Evolutionary conservation across 129 eudicot genomes (phyloP).

Genomic region (Apium graveolens): DNA sequence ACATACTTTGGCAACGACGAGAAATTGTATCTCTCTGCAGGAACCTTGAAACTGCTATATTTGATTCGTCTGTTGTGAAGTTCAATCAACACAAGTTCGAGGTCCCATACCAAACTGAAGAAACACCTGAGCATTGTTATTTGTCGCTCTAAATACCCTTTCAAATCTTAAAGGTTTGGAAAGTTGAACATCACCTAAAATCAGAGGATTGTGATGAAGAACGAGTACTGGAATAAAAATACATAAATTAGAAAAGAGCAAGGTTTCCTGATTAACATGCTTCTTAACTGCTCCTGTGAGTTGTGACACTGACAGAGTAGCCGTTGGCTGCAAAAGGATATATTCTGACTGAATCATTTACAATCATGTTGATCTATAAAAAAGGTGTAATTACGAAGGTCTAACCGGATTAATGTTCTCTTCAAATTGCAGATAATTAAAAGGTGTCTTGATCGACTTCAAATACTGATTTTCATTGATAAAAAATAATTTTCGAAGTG

Average conservation of each 20-base stretch:
- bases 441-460: neutral
- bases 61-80: neutral
- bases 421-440: neutral
- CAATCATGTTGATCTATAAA: too few relatives aligned
- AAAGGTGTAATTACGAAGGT: too few relatives aligned
- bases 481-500: neutral
- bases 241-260: neutral
- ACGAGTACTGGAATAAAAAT: conserved; percentile 18
- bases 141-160: conserved; percentile 23
- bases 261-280: neutral
- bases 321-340: neutral
- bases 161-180: conserved; percentile 54
- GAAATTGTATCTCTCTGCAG: conserved; percentile 1
- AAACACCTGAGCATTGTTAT: neutral
- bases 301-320: neutral
- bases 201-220: conserved; percentile 41
- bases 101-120: neutral
- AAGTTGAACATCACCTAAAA: conserved; percentile 56
- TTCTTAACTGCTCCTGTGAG: neutral
- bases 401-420: too few relatives aligned
- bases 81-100: neutral
- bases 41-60: neutral
- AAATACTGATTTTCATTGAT: neutral
- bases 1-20: neutral
- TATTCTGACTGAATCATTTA: neutral